A percentile compares a stretch with the other conserved stretches of the same genome.
Conservation (phyloP, 805 yeast genomes). For the Isabelozyma pseudorhagii region DNA sequence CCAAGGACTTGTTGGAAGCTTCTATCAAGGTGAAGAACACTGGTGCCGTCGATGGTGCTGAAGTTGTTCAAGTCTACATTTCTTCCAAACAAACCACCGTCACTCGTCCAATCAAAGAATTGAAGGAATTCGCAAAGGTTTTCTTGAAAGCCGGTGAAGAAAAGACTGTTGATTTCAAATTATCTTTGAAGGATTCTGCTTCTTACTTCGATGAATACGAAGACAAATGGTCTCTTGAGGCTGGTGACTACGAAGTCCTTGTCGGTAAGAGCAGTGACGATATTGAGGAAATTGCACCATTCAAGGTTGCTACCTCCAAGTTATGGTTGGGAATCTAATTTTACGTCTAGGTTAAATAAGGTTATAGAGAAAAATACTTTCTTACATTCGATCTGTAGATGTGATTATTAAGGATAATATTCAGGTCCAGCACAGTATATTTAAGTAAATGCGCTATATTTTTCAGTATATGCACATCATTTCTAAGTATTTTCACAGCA, state of each 20-base stretch:
- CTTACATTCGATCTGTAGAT: no score
- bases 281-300: slow-evolving; percentile 4
- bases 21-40: slow-evolving; percentile 18
- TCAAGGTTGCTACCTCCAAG: background rate
- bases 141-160: slow-evolving; percentile 13
- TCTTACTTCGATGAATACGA: slow-evolving; percentile 28
- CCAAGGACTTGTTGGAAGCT: slow-evolving; percentile 10
- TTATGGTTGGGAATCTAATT: slow-evolving; percentile 1
- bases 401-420: no score
- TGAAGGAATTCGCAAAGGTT: slow-evolving; percentile 28
- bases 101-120: slow-evolving; percentile 24
- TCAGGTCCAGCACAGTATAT: no score
- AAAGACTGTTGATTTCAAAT: slow-evolving; percentile 10
- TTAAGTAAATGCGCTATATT: no score
- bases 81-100: slow-evolving; percentile 13
- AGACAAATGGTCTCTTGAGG: slow-evolving; percentile 22
- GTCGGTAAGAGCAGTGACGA: slow-evolving; percentile 21
- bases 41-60: slow-evolving; percentile 22
- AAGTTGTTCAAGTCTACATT: slow-evolving; percentile 27
- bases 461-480: no score
- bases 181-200: slow-evolving; percentile 22
- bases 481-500: no score
- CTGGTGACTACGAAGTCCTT: slow-evolving; percentile 20
- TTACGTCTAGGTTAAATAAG: background rate
- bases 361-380: background rate